Evolutionary conservation across 352 stramenopile genomes (phyloP).

Genomic region (Phytophthora syringae): DNA sequence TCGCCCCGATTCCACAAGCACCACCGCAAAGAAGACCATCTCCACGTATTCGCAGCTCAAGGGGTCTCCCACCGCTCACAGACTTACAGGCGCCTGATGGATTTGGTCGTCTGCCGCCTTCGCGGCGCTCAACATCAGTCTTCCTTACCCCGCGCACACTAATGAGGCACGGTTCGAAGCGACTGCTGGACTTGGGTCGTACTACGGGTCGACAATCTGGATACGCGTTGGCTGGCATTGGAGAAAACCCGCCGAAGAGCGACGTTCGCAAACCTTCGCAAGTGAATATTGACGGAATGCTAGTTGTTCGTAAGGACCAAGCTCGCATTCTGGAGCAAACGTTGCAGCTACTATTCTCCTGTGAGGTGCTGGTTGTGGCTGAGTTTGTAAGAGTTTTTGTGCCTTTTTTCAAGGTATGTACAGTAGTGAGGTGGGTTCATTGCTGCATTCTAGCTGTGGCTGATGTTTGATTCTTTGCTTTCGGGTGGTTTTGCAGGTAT

Average conservation of each 20-base stretch:
- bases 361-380: conserved; percentile 41
- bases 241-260: conserved; percentile 1
- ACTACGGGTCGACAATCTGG: conserved; percentile 2
- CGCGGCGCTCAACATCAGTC: conserved; percentile 21
- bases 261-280: conserved; percentile 12
- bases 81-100: conserved; percentile 10
- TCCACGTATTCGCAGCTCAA: conserved; percentile 9
- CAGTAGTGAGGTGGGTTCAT: neutral
- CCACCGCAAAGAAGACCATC: conserved; percentile 8
- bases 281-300: conserved; percentile 37
- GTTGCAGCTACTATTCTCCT: conserved; percentile 43
- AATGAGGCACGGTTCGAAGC: conserved; percentile 28
- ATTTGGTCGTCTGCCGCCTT: neutral
- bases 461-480: conserved; percentile 15
- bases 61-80: conserved; percentile 19
- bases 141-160: conserved; percentile 32
- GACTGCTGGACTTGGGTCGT: conserved; percentile 31
- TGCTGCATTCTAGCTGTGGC: neutral
- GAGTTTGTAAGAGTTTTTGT: conserved; percentile 48
- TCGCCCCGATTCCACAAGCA: neutral
- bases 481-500: conserved; percentile 1
- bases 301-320: conserved; percentile 37
- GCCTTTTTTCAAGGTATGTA: conserved; percentile 36
- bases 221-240: neutral
- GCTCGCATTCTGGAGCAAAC: conserved; percentile 37